Base-by-base conservation (phyloP, 2,329 filamentous ascomycete genomes). In the Thielaviopsis ethacetica region DNA sequence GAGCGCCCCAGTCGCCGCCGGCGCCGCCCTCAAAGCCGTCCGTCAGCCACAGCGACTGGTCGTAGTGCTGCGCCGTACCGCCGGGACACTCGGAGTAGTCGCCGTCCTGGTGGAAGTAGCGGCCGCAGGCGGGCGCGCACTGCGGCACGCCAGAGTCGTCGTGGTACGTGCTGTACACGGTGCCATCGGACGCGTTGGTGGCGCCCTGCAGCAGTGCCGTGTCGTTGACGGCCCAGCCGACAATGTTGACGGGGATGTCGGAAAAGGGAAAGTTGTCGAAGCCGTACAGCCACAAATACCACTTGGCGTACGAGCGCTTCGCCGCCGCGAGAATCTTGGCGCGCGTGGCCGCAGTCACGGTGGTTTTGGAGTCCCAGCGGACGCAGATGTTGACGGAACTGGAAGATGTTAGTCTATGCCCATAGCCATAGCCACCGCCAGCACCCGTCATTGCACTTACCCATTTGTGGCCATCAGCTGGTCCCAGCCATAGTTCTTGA, bases 1-100 rank as follows among this genome's bases (percentile, higher is more conserved):
- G 65, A 63, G 76, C 72, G n/a, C 73, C 73, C 73, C 73, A 76
- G 59, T 76, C 72, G 53, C 73, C 73, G 53, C 73, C 74, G 1
- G 72, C 69, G 59, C 74, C 73, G 27, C 74, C 74, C 2, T 62
- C 21, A 61, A 76, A 68, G 6, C 73, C 73, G 24, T 72, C 71
- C 0, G 73, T 75, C n/a, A 76, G 68, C 74, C 74, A 76, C 53
- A 76, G 69, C 5, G 70, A 72, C 63, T 73, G 66, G 62, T 75
- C 72, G 62, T 76, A 76, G 65, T 74, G 73, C 15, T 67, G 64
- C 30, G 62, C 67, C 1, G 68, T 68, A 22, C 72, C 71, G 15
- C 67, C 69, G 5, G 70, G 62, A 62, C 74, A 75, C 19, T 66
- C 63, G 60, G 64, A 66, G 63, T 75, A 75, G 59, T 74, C 67